Evolutionary conservation across 768 basidiomycete species (phyloP).

Genomic region (Boletus pseudo-olivaceus): DNA sequence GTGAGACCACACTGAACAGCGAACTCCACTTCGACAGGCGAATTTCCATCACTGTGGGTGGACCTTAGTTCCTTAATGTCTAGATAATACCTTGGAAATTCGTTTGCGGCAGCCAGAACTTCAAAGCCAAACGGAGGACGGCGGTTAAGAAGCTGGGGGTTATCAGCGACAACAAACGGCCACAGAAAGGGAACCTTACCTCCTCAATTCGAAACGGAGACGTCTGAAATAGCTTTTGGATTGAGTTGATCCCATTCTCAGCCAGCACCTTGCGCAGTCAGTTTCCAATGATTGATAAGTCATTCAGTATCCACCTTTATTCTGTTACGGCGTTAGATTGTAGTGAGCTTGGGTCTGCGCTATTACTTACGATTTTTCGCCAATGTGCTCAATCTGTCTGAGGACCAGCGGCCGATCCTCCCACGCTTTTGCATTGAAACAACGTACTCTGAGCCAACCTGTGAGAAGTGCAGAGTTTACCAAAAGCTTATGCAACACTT

Average conservation of each 20-base stretch:
- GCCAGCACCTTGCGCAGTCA: constrained; percentile 59
- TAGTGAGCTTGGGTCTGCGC: background rate
- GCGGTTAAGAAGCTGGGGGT: constrained; percentile 64
- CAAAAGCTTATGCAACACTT: constrained; percentile 21
- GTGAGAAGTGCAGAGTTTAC: background rate
- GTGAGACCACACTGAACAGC: constrained; percentile 54
- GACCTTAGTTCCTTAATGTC: constrained; percentile 46
- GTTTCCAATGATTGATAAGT: background rate
- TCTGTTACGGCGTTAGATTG: constrained; percentile 12
- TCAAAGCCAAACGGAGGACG: constrained; percentile 72
- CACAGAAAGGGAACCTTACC: constrained; percentile 33
- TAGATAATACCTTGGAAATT: constrained; percentile 65
- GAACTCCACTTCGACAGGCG: constrained; percentile 56
- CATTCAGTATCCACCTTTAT: constrained; percentile 20
- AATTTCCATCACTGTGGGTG: constrained; percentile 40
- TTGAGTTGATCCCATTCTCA: constrained; percentile 63
- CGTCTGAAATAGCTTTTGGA: constrained; percentile 53
- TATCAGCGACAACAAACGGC: constrained; percentile 1
- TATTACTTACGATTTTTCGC: constrained; percentile 78
- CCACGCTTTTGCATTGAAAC: constrained; percentile 84
- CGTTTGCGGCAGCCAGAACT: constrained; percentile 54
- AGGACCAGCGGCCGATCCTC: constrained; percentile 83
- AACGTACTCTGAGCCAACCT: constrained; percentile 54
- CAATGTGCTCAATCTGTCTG: constrained; percentile 85
- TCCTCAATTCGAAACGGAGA: constrained; percentile 61